Evolutionary conservation across 2,329 filamentous ascomycete species (phyloP).

Genomic region (Trichoderma atroviride): DNA sequence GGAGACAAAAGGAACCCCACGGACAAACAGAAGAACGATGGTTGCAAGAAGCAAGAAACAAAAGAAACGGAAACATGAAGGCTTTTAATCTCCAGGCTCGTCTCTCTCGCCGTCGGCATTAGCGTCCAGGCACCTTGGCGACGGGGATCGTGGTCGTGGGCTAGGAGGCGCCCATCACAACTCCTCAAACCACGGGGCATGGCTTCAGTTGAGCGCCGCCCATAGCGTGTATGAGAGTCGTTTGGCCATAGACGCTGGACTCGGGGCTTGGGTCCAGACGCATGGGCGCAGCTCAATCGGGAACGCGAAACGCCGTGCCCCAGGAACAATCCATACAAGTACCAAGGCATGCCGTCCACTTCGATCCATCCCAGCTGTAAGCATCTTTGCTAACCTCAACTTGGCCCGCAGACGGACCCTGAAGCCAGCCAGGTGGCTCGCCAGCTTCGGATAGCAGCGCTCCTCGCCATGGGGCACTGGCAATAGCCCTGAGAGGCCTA

Average conservation of each 20-base stretch:
- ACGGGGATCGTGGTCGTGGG: conserved; percentile 21
- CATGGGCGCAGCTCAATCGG: conserved; percentile 20
- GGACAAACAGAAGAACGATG: conserved; percentile 34
- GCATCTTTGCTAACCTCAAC: conserved; percentile 4
- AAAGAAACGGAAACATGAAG: conserved; percentile 34
- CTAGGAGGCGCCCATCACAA: conserved; percentile 22
- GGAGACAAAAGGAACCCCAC: conserved; percentile 36
- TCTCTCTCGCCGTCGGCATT: background rate
- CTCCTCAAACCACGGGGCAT: conserved; percentile 23
- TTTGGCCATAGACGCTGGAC: conserved; percentile 26
- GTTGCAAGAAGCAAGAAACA: conserved; percentile 30
- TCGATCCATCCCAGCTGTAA: background rate
- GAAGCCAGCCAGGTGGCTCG: background rate
- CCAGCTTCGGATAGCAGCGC: background rate
- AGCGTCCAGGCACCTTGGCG: conserved; percentile 11
- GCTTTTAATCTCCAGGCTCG: conserved; percentile 27
- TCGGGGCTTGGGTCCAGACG: conserved; percentile 10
- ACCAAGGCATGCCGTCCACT: background rate
- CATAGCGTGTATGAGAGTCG: conserved; percentile 28
- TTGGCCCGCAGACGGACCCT: background rate
- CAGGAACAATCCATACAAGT: background rate
- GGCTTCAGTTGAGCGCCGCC: conserved; percentile 3
- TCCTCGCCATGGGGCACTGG: background rate
- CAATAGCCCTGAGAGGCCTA: background rate
- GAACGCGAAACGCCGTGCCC: conserved; percentile 7